Evolutionary conservation across 2,329 filamentous ascomycete genomes (phyloP), one percentile per base, ranked within the genome.

Genomic region (Nothomitra cinnamomea): DNA sequence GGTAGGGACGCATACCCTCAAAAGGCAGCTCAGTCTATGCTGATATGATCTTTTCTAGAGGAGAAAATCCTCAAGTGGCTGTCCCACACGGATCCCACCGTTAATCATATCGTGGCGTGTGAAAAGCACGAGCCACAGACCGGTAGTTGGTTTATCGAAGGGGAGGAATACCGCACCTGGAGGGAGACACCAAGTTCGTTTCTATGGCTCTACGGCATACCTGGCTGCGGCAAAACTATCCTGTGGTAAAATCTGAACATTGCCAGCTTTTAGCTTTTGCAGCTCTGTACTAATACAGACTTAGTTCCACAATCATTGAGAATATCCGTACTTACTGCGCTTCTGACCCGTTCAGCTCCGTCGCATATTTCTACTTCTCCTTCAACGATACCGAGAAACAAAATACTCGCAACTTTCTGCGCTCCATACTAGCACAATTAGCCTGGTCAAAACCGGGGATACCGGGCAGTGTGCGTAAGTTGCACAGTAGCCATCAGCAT

Each of bases 211-310:
- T 60, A 63, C 49, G 67, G 69, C 10, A 51, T 51, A 5, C 32
- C 68, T 19, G 69, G 68, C 1, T 67, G 64, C 52, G 69, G 68
- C 12, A 71, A 71, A 56, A 68, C 67, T 0, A 63, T 71, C 0
- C 56, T 71, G 12, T 24, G 51, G 40, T 45, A 51, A n/a, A 15
- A 41, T 28, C 2, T 24, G n/a, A 35, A 13, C 24, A 10, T 54
- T n/a, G 17, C n/a, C n/a, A n/a, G n/a, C n/a, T n/a, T n/a, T 0
- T 5, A 3, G 17, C 63, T 61, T 28, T 56, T 66, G 12, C 10
- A 65, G 28, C 28, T 25, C 8, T 4, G 13, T 47, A 25, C 28
- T 25, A 25, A 25, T 6, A 47, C 28, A 10, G 17, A 47, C 15
- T 22, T 24, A 47, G 43, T 25, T 47, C 43, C 24, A 25, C 43